A percentile compares a stretch with the other conserved stretches of the same genome.
Conservation (phyloP, 2,329 filamentous ascomycete species). For the Onygenales sp. region DNA sequence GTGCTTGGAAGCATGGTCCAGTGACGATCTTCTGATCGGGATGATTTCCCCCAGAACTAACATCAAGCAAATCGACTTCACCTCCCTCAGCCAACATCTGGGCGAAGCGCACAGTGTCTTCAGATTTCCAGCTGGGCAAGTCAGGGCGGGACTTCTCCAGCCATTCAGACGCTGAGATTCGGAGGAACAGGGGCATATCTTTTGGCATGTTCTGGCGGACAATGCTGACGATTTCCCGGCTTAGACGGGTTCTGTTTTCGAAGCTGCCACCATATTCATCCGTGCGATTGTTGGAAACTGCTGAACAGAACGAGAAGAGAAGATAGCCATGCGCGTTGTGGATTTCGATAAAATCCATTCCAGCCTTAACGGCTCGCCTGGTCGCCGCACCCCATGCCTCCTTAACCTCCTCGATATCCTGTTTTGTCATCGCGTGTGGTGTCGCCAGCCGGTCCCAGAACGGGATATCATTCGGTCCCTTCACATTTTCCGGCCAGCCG, state of each 20-base stretch:
- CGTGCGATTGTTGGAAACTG: conserved; percentile 58
- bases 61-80: conserved; percentile 67
- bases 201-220: conserved; percentile 55
- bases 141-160: conserved; percentile 50
- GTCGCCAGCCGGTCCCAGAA: conserved; percentile 40
- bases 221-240: conserved; percentile 56
- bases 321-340: conserved; percentile 76
- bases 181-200: conserved; percentile 61
- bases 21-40: conserved; percentile 30
- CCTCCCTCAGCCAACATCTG: conserved; percentile 59
- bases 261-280: conserved; percentile 45
- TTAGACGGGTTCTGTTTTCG: conserved; percentile 58
- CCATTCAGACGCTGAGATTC: conserved; percentile 69
- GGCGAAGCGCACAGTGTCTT: conserved; percentile 56
- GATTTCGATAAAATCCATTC: conserved; percentile 70
- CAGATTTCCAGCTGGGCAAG: conserved; percentile 56
- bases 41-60: conserved; percentile 67
- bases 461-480: conserved; percentile 49
- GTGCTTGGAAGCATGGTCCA: conserved; percentile 62
- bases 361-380: conserved; percentile 54
- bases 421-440: conserved; percentile 60
- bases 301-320: conserved; percentile 59
- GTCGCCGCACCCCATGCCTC: conserved; percentile 50
- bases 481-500: conserved; percentile 46
- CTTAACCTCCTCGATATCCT: conserved; percentile 60